These are phyloP conservation scores for Penicillium sp. DNA, from an alignment of 2,329 filamentous ascomycete genomes.

Conservation along the genomic window DNA sequence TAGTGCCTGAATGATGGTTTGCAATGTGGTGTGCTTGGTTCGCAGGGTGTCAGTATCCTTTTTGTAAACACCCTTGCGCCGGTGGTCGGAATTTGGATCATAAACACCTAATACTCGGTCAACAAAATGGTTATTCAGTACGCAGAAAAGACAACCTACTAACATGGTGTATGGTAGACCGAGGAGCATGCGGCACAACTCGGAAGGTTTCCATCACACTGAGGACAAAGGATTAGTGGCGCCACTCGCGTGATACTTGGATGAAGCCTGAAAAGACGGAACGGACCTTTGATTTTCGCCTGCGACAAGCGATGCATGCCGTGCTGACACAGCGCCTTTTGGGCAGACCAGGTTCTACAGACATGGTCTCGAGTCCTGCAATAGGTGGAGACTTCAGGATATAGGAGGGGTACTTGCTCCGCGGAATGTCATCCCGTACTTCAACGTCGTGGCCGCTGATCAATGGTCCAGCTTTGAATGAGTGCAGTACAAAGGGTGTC, in stretches of 20 bases:
- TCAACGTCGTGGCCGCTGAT: constrained; percentile 30
- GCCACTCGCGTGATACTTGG: neutral
- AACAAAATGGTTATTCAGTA: constrained; percentile 4
- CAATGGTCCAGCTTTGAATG: constrained; percentile 23
- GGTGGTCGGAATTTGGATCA: constrained; percentile 93
- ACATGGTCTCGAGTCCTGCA: constrained; percentile 30
- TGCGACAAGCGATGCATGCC: constrained; percentile 80
- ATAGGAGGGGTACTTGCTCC: constrained; percentile 18
- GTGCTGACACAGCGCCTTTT: constrained; percentile 82
- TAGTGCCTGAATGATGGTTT: constrained; percentile 91
- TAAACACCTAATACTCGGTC: constrained; percentile 73
- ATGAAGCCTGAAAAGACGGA: neutral
- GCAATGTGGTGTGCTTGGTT: constrained; percentile 82
- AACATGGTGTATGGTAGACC: constrained; percentile 68
- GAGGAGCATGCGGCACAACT: constrained; percentile 95
- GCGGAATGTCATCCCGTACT: constrained; percentile 27
- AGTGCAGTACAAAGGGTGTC: constrained; percentile 9
- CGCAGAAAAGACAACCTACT: constrained; percentile 3
- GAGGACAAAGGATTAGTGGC: constrained; percentile 3
- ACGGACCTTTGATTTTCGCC: constrained; percentile 71
- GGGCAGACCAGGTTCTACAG: constrained; percentile 34
- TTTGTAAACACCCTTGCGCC: constrained; percentile 94
- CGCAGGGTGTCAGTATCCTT: constrained; percentile 89
- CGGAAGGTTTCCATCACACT: constrained; percentile 87
- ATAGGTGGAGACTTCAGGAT: constrained; percentile 14